Percentiles rank a stretch among this genome's conserved stretches.
Conservation (phyloP, 371 early-diverging fungal genomes). For the Mortierella sp. region DNA sequence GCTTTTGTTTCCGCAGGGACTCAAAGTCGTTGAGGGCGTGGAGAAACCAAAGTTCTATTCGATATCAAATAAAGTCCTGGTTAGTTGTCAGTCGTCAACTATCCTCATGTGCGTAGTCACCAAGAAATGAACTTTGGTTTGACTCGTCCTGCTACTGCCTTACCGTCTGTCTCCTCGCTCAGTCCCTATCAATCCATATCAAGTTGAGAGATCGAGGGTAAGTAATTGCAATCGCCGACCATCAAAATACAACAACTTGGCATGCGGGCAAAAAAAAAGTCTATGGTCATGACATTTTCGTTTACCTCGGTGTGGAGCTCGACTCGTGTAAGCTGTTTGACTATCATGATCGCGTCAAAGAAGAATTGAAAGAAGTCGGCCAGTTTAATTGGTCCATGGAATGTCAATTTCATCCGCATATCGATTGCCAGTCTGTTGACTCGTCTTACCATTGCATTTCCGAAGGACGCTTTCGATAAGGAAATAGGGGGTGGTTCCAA, state of each 20-base stretch:
- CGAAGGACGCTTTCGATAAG: conserved; percentile 49
- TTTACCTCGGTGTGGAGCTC: conserved; percentile 46
- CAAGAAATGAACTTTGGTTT: neutral
- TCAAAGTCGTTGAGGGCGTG: conserved; percentile 42
- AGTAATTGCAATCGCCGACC: neutral
- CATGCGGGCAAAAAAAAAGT: neutral
- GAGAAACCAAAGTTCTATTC: conserved; percentile 44
- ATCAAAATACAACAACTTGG: no score
- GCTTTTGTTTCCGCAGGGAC: conserved; percentile 23
- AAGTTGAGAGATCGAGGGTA: neutral
- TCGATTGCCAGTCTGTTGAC: neutral
- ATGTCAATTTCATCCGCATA: neutral
- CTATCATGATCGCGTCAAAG: neutral
- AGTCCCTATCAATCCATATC: conserved; percentile 25
- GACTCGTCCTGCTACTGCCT: neutral
- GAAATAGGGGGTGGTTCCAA: conserved; percentile 50
- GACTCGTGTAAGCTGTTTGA: conserved; percentile 45
- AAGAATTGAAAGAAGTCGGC: neutral
- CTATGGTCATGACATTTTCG: neutral
- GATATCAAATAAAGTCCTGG: neutral
- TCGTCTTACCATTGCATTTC: conserved; percentile 48
- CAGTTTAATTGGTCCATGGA: neutral
- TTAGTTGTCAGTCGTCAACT: neutral
- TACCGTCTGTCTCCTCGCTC: conserved; percentile 45
- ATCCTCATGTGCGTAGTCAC: neutral